Evolutionary conservation across 768 basidiomycete genomes (phyloP).

Genomic region (Boletales sp.): DNA sequence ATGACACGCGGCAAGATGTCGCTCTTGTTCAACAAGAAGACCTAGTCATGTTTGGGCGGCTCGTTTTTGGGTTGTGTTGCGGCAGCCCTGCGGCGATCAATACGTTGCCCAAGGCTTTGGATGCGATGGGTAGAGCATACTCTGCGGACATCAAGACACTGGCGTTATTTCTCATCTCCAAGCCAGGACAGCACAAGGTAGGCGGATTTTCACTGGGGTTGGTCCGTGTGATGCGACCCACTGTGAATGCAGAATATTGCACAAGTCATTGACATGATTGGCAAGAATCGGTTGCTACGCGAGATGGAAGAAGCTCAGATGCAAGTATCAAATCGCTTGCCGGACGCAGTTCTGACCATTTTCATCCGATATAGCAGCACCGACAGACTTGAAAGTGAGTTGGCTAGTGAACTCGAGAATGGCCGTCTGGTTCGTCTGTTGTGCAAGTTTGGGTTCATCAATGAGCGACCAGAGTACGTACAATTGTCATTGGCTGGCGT

Average conservation of each 20-base stretch:
- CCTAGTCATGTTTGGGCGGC: constrained; percentile 76
- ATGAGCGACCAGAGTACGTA: constrained; percentile 95
- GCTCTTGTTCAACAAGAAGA: constrained; percentile 80
- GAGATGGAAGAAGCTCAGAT: constrained; percentile 84
- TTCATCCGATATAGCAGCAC: constrained; percentile 50
- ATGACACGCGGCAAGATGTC: constrained; percentile 64
- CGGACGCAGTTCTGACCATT: background rate
- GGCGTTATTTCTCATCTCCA: constrained; percentile 71
- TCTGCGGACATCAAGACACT: constrained; percentile 80
- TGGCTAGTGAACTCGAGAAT: constrained; percentile 90
- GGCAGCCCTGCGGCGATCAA: constrained; percentile 58
- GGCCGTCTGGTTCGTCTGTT: constrained; percentile 84
- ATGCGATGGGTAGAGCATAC: constrained; percentile 69
- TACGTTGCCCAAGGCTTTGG: constrained; percentile 67
- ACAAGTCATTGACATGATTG: constrained; percentile 78
- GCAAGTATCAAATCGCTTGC: constrained; percentile 40
- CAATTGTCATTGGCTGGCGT: background rate
- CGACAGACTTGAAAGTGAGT: constrained; percentile 79
- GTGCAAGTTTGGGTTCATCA: constrained; percentile 96
- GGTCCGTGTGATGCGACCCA: background rate
- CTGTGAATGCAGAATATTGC: constrained; percentile 55
- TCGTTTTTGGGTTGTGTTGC: constrained; percentile 79
- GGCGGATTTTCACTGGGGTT: constrained; percentile 1
- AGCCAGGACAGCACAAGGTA: constrained; percentile 65
- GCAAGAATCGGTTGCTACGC: constrained; percentile 53